phyloP scores from a whole-genome alignment of 2,329 filamentous ascomycete species.

The Aspergillus caelatus region DNA sequence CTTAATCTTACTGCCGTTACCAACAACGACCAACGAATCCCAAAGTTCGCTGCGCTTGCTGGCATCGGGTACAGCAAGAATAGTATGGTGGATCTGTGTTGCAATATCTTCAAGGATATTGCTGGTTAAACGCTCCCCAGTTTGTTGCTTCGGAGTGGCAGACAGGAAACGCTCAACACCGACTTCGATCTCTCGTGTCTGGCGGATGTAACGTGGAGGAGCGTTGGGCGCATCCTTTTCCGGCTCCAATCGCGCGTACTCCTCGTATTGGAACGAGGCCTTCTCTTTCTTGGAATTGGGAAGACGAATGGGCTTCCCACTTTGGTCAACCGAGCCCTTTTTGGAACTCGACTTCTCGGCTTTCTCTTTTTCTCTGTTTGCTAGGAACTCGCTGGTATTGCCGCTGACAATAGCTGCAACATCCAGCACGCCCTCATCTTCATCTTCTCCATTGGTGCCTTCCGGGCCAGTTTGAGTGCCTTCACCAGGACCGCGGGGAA shows the following conservation, averaged over 20 bases:
- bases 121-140: conserved; percentile 48
- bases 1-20: conserved; percentile 74
- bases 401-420: conserved; percentile 68
- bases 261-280: conserved; percentile 64
- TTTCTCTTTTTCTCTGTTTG: conserved; percentile 66
- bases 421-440: conserved; percentile 66
- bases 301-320: conserved; percentile 54
- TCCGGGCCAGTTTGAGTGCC: conserved; percentile 59
- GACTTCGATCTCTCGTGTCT: conserved; percentile 62
- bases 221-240: conserved; percentile 53
- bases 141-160: conserved; percentile 46
- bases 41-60: conserved; percentile 84
- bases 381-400: conserved; percentile 64
- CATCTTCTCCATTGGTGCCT: conserved; percentile 52
- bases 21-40: conserved; percentile 90
- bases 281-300: conserved; percentile 63
- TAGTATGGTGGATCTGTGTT: conserved; percentile 77
- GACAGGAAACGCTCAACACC: conserved; percentile 64
- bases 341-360: conserved; percentile 57
- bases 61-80: conserved; percentile 81
- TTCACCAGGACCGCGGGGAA: conserved; percentile 56
- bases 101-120: conserved; percentile 81
- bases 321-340: conserved; percentile 52
- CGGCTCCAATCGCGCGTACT: conserved; percentile 58
- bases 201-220: conserved; percentile 55